These are phyloP conservation scores for Echites panduratus DNA, from an alignment of 257 asterid species.

Conservation along the genomic window DNA sequence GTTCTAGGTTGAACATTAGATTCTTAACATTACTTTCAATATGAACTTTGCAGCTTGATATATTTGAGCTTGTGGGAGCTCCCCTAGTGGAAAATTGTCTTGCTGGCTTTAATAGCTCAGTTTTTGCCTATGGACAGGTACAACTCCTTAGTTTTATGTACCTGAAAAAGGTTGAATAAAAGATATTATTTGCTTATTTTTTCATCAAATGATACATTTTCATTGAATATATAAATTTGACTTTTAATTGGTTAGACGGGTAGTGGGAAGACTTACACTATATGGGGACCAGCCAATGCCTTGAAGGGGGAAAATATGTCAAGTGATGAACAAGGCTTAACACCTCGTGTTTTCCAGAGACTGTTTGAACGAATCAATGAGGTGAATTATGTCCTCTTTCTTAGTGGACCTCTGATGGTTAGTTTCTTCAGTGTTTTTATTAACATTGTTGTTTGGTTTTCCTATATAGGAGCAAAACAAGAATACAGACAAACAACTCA, in stretches of 20 bases:
- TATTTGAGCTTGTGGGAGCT: constrained; percentile 89
- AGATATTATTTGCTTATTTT: background rate
- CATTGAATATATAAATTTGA: background rate
- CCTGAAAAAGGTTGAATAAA: background rate
- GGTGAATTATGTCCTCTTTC: constrained; percentile 34
- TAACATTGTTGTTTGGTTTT: constrained; percentile 4
- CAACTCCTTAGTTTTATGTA: background rate
- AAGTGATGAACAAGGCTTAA: constrained; percentile 78
- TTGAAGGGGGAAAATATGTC: constrained; percentile 51
- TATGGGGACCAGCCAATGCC: constrained; percentile 94
- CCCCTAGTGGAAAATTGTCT: constrained; percentile 95
- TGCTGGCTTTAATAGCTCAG: constrained; percentile 97
- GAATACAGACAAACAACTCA: constrained; percentile 73
- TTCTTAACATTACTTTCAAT: constrained; percentile 18
- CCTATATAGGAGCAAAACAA: constrained; percentile 76
- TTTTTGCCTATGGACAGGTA: constrained; percentile 99
- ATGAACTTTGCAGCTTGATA: constrained; percentile 58
- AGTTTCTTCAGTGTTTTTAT: background rate
- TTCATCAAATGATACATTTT: background rate
- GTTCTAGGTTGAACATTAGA: background rate
- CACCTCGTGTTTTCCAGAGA: constrained; percentile 84
- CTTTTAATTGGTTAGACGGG: constrained; percentile 66
- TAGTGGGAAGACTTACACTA: constrained; percentile 94
- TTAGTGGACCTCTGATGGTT: constrained; percentile 8
- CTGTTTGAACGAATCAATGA: constrained; percentile 73